phyloP scores from a whole-genome alignment of 768 basidiomycete genomes.

The Gymnopilus dilepis region DNA sequence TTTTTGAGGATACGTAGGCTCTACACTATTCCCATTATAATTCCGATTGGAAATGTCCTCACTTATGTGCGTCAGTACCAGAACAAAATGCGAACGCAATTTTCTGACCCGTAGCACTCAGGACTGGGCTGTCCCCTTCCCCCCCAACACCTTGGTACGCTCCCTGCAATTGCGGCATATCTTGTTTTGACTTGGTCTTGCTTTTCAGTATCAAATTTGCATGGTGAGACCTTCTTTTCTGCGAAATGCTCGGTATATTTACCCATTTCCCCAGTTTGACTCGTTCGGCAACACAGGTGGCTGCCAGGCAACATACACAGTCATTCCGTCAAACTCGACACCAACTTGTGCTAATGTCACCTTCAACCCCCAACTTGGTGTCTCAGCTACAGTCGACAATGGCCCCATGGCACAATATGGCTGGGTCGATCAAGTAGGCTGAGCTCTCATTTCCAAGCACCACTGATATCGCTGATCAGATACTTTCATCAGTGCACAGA shows the following conservation, averaged over 20 bases:
- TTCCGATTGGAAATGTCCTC: conserved; percentile 51
- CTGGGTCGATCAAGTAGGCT: conserved; percentile 58
- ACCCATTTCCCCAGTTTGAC: conserved; percentile 48
- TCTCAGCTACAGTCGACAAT: conserved; percentile 46
- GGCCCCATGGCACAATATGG: conserved; percentile 65
- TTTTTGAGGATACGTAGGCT: conserved; percentile 35
- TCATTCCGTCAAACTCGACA: conserved; percentile 49
- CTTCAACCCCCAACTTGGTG: conserved; percentile 46
- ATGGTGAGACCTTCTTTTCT: conserved; percentile 49
- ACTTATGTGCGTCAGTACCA: conserved; percentile 47
- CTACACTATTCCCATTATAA: conserved; percentile 55
- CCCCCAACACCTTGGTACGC: conserved; percentile 58
- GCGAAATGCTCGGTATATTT: background rate
- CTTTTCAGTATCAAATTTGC: conserved; percentile 64
- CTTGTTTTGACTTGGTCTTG: background rate
- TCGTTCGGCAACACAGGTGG: conserved; percentile 62
- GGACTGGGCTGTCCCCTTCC: conserved; percentile 66
- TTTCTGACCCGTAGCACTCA: conserved; percentile 25
- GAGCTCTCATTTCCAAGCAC: background rate
- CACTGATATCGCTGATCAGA: background rate
- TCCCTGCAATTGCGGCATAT: background rate
- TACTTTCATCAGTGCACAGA: conserved; percentile 54
- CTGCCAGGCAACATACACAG: conserved; percentile 62
- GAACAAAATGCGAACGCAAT: background rate
- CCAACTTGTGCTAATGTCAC: conserved; percentile 59